Percentiles rank a stretch among this genome's conserved stretches.
Conservation (phyloP, 345 rosid species). For the Theobroma cacao region DNA sequence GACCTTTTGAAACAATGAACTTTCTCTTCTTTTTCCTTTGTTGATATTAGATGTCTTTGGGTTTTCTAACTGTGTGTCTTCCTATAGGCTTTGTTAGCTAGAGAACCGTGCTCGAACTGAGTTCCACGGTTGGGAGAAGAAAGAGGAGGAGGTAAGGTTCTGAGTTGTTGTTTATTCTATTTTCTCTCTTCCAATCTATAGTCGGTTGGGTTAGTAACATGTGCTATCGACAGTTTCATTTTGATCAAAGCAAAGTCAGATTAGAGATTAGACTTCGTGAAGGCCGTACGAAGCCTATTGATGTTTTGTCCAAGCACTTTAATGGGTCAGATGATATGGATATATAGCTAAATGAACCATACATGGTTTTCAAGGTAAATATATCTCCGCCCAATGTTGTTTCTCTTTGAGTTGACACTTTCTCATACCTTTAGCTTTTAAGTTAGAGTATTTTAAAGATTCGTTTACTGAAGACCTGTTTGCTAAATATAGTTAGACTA, state of each 20-base stretch:
- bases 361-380: slow-evolving; percentile 95
- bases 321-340: slow-evolving; percentile 81
- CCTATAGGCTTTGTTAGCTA: slow-evolving; percentile 77
- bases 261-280: slow-evolving; percentile 82
- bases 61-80: slow-evolving; percentile 7
- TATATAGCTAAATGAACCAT: slow-evolving; percentile 79
- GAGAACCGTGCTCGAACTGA: slow-evolving; percentile 98
- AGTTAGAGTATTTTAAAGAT: not conserved
- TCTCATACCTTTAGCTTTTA: not conserved
- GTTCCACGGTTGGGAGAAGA: slow-evolving; percentile 97
- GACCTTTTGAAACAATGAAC: not conserved
- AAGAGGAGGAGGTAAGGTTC: slow-evolving; percentile 78
- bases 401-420: not conserved
- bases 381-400: not conserved
- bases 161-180: not conserved
- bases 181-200: slow-evolving; percentile 1
- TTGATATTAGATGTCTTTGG: not conserved
- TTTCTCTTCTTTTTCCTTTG: not conserved
- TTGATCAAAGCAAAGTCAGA: slow-evolving; percentile 94
- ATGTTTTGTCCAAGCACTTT: slow-evolving; percentile 76
- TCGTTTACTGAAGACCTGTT: not conserved
- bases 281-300: slow-evolving; percentile 89
- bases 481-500: not conserved
- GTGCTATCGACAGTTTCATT: slow-evolving; percentile 72
- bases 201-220: slow-evolving; percentile 15